Evolutionary conservation across 176 grass and related monocot species (phyloP).

Genomic region (Ensete glaucum): DNA sequence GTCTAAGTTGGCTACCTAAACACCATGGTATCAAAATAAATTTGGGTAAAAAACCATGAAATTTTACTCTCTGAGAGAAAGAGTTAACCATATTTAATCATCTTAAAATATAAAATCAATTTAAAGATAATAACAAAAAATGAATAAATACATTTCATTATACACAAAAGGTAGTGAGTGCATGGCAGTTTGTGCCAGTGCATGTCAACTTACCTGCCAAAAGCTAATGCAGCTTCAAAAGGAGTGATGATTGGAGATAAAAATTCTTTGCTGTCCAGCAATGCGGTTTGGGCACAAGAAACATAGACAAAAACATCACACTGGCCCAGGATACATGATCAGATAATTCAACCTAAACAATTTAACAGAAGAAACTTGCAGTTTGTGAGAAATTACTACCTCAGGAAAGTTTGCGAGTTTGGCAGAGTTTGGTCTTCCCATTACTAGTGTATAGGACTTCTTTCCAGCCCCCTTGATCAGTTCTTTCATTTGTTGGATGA

Average conservation of each 20-base stretch:
- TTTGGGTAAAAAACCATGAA: too few relatives aligned
- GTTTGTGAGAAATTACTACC: conserved; percentile 31
- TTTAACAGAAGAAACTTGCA: neutral
- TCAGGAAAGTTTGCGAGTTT: conserved; percentile 98
- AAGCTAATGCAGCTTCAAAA: conserved; percentile 92
- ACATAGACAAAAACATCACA: conserved; percentile 95
- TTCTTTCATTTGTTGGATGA: conserved; percentile 92
- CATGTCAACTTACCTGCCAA: conserved; percentile 44
- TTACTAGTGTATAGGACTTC: conserved; percentile 89
- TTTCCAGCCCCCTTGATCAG: conserved; percentile 77
- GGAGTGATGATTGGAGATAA: conserved; percentile 88
- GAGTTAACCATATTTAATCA: too few relatives aligned
- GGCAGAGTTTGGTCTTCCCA: conserved; percentile 75
- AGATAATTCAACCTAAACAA: conserved; percentile 1
- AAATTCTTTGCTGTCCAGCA: conserved; percentile 96
- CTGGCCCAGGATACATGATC: conserved; percentile 24
- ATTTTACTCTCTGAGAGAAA: too few relatives aligned
- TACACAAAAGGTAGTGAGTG: neutral
- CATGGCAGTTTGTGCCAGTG: too few relatives aligned
- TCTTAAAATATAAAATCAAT: too few relatives aligned
- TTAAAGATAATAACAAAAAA: neutral
- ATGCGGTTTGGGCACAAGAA: conserved; percentile 91
- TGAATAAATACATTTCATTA: neutral
- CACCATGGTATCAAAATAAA: too few relatives aligned
- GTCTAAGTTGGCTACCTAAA: too few relatives aligned